Conservation (phyloP, 768 basidiomycete species). For the Fibroporia radiculosa region DNA sequence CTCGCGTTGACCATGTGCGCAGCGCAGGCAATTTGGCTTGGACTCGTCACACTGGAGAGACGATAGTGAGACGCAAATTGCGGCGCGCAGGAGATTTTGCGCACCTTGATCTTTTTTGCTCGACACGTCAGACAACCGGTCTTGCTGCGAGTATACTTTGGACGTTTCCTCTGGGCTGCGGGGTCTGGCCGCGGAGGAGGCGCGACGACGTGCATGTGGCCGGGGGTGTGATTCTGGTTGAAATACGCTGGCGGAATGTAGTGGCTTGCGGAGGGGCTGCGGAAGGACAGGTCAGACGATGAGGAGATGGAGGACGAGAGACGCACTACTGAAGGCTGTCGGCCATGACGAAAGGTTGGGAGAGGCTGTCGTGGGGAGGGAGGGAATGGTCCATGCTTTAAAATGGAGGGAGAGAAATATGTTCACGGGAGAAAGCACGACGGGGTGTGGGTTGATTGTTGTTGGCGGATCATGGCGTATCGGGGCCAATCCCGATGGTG, state of each 20-base stretch:
- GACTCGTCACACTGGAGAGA: constrained; percentile 75
- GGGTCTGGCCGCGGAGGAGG: constrained; percentile 43
- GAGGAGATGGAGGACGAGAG: neutral
- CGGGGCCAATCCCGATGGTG: constrained; percentile 23
- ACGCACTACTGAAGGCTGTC: constrained; percentile 28
- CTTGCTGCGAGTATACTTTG: constrained; percentile 92
- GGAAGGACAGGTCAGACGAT: neutral
- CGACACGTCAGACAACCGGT: constrained; percentile 93
- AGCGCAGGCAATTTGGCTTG: constrained; percentile 82
- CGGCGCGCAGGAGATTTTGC: neutral
- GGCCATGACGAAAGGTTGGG: constrained; percentile 22
- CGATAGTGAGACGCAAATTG: neutral
- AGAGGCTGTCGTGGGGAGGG: constrained; percentile 19
- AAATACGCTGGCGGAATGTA: constrained; percentile 19
- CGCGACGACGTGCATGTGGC: constrained; percentile 40
- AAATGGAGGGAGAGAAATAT: constrained; percentile 16
- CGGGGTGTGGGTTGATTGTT: constrained; percentile 19
- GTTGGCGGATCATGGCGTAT: constrained; percentile 30
- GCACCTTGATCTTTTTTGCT: constrained; percentile 89
- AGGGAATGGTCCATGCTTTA: constrained; percentile 21
- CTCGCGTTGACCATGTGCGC: constrained; percentile 78
- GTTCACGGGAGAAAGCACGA: constrained; percentile 16
- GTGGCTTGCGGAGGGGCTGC: constrained; percentile 20
- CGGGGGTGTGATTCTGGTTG: constrained; percentile 28
- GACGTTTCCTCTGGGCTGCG: constrained; percentile 63